Conservation (phyloP, 2,329 filamentous ascomycete species). For the Aspergillus eucalypticola region DNA sequence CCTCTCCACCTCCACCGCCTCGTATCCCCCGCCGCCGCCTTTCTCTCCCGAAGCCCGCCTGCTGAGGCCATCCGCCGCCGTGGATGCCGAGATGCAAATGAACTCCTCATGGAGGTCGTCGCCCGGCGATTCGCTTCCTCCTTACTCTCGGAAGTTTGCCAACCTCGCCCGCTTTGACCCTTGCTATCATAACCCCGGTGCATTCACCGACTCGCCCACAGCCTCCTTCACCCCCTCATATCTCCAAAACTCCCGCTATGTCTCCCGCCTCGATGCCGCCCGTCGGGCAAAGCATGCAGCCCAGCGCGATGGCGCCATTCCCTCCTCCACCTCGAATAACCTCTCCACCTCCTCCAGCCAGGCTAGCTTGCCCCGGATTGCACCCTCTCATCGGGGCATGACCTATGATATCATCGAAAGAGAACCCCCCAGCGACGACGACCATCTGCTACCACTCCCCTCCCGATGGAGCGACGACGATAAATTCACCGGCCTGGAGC, state of each 20-base stretch:
- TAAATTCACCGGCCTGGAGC: conserved; percentile 71
- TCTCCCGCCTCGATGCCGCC: conserved; percentile 71
- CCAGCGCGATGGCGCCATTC: conserved; percentile 49
- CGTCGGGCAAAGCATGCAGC: conserved; percentile 62
- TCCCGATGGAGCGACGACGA: conserved; percentile 80
- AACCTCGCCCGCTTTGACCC: conserved; percentile 34
- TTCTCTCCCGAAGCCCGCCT: conserved; percentile 36
- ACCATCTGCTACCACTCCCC: conserved; percentile 69
- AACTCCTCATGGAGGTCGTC: conserved; percentile 50
- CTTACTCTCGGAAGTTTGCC: conserved; percentile 52
- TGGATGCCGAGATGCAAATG: conserved; percentile 53
- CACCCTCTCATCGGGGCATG: conserved; percentile 71
- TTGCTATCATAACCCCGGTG: conserved; percentile 25
- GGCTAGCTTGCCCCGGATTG: conserved; percentile 59
- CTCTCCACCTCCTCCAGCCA: conserved; percentile 59
- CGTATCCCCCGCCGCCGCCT: conserved; percentile 38
- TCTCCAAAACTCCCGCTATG: conserved; percentile 73
- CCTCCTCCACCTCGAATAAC: conserved; percentile 48
- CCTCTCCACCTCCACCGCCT: conserved; percentile 36
- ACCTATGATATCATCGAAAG: conserved; percentile 84
- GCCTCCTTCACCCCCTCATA: conserved; percentile 75
- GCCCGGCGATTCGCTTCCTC: conserved; percentile 42
- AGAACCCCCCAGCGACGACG: conserved; percentile 60
- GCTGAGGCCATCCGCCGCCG: conserved; percentile 40
- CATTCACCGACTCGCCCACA: conserved; percentile 31